Evolutionary conservation across 2,329 filamentous ascomycete genomes (phyloP), one percentile per base, ranked within the genome.

Genomic region (Daldinia eschscholtzii): DNA sequence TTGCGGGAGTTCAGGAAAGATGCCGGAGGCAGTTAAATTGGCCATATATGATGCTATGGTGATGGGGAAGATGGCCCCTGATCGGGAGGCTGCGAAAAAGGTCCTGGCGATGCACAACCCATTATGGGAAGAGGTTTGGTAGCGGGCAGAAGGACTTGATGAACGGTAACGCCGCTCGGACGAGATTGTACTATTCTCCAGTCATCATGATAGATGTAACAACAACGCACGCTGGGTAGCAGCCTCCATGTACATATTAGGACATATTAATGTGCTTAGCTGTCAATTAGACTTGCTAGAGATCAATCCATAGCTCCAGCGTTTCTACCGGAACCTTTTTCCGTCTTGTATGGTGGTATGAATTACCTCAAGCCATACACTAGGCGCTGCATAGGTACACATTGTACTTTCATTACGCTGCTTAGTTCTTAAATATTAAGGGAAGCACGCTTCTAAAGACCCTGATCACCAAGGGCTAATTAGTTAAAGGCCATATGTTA

Each of bases 81-180:
- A 80, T 35, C 70, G 72, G n/a, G 80, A 81, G 30, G 74, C 78
- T 61, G 82, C 84, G 1, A 82, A 83, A 73, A 75, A 70, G 60
- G 71, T 77, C 6, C 35, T 77, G 26, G 46, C 83, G 56, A 75
- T 76, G 1, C 74, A 72, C 6, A 50, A 82, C 79, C 48, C 62
- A 3, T 6, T 85, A 77, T 88, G 87, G 85, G 86, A 89, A 77
- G 87, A 89, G 76, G 88, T 87, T 28, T 89, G 87, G 87, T 89
- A 35, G 59, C 6, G 37, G 15, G 35, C 30, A 3, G 30, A 15
- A 15, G 33, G 52, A n/a, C n/a, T 55, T 26, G 3, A 23, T 55
- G 30, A 28, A 15, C 35, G 3, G 15, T 26, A 20, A 33, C 28
- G n/a, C 48, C 28, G 18, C 48, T 53, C 15, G 3, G n/a, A 7